These are phyloP conservation scores for Termitomyces sp. DNA, from an alignment of 768 basidiomycete genomes.

Conservation along the genomic window DNA sequence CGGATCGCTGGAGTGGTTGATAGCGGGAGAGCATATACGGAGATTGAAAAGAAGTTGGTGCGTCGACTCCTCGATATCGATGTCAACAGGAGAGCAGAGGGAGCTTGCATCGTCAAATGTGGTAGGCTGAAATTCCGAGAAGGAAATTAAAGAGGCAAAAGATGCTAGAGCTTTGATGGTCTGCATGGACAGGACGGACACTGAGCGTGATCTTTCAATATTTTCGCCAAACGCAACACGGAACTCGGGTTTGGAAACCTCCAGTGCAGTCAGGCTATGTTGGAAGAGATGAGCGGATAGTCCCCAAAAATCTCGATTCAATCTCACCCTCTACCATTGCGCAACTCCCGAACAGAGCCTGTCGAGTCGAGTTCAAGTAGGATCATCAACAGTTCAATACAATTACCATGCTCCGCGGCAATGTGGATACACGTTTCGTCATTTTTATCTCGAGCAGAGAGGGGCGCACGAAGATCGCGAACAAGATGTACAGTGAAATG, in stretches of 20 bases:
- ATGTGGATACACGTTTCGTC: conserved; percentile 78
- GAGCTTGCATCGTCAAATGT: conserved; percentile 25
- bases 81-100: conserved; percentile 30
- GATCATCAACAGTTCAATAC: conserved; percentile 53
- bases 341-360: conserved; percentile 49
- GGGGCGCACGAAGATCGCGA: conserved; percentile 60
- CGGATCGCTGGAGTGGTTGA: conserved; percentile 29
- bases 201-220: conserved; percentile 38
- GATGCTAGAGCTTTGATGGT: conserved; percentile 49
- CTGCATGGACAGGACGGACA: conserved; percentile 48
- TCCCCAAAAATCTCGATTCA: neutral
- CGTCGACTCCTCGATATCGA: conserved; percentile 38
- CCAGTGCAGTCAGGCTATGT: conserved; percentile 57
- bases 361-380: conserved; percentile 61
- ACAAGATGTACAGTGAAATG: conserved; percentile 64
- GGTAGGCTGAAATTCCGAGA: conserved; percentile 28
- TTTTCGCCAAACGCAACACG: conserved; percentile 55
- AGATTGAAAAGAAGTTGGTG: conserved; percentile 52
- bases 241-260: conserved; percentile 65
- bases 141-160: conserved; percentile 43
- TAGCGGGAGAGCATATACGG: conserved; percentile 39
- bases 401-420: conserved; percentile 70
- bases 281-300: conserved; percentile 12
- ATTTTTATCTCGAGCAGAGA: conserved; percentile 58
- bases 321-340: conserved; percentile 68